These are phyloP conservation scores for Volvox africanus DNA, from an alignment of 139 green algal species.

Conservation along the genomic window DNA sequence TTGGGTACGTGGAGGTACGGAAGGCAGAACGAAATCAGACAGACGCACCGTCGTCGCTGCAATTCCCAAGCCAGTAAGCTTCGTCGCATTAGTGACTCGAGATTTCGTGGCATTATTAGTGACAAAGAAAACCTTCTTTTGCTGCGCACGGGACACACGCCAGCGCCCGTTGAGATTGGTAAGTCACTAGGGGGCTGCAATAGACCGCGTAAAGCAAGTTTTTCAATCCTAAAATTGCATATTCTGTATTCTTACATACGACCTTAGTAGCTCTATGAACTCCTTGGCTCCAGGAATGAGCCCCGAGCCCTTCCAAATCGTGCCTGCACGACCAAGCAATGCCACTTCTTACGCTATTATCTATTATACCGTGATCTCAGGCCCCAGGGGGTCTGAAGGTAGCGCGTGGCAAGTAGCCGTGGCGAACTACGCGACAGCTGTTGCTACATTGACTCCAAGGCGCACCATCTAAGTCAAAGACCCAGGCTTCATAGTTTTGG, in stretches of 20 bases:
- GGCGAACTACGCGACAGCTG: not conserved
- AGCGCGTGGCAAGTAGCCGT: too few relatives aligned
- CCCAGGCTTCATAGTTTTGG: constrained; percentile 52
- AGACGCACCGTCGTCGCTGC: constrained; percentile 66
- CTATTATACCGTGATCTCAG: too few relatives aligned
- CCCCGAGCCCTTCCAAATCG: constrained; percentile 56
- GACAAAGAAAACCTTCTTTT: constrained; percentile 97
- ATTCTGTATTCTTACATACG: constrained; percentile 13
- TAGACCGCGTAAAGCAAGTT: too few relatives aligned
- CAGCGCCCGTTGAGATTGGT: too few relatives aligned
- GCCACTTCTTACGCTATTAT: too few relatives aligned
- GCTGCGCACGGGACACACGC: constrained; percentile 59
- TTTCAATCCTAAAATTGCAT: too few relatives aligned
- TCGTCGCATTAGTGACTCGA: constrained; percentile 85
- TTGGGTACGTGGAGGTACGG: not conserved
- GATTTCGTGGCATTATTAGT: constrained; percentile 99
- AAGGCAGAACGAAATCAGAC: not conserved
- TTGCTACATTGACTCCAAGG: not conserved
- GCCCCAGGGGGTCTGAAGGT: too few relatives aligned
- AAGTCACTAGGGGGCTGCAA: too few relatives aligned
- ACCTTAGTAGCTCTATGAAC: constrained; percentile 49
- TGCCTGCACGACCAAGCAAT: constrained; percentile 37
- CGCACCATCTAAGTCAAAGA: constrained; percentile 64
- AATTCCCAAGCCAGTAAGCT: constrained; percentile 91
- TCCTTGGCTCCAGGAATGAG: constrained; percentile 55